A percentile compares a stretch with the other conserved stretches of the same genome.
Conservation (phyloP, 352 stramenopile genomes). For the Globisporangium viniferum region DNA sequence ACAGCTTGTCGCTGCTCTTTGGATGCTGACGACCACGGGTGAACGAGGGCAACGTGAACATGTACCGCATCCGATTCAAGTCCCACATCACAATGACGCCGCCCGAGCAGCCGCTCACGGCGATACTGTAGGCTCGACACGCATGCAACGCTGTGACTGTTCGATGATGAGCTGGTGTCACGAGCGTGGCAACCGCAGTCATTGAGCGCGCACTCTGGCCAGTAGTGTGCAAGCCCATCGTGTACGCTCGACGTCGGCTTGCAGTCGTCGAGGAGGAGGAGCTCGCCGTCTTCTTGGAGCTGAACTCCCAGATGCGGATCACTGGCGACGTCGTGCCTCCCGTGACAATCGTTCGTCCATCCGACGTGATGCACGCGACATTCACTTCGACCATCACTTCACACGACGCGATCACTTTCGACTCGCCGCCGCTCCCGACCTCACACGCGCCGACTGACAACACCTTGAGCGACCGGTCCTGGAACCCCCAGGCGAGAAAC, state of each 20-base stretch:
- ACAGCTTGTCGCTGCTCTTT: not conserved
- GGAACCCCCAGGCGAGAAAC: conserved; percentile 70
- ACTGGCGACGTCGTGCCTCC: conserved; percentile 41
- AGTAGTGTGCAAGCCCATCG: conserved; percentile 23
- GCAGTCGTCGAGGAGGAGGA: conserved; percentile 2
- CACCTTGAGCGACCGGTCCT: conserved; percentile 63
- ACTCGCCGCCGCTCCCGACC: conserved; percentile 41
- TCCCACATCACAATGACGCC: conserved; percentile 68
- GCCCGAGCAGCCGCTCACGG: conserved; percentile 57
- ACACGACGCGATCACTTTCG: conserved; percentile 57
- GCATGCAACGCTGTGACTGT: conserved; percentile 51
- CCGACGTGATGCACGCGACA: conserved; percentile 54
- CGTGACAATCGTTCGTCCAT: conserved; percentile 58
- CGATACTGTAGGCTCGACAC: conserved; percentile 58
- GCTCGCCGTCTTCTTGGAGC: conserved; percentile 18
- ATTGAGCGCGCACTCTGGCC: conserved; percentile 39
- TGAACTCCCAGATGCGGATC: conserved; percentile 55
- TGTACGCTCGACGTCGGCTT: conserved; percentile 25
- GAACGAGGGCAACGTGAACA: conserved; percentile 41
- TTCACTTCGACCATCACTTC: conserved; percentile 54
- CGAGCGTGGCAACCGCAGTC: conserved; percentile 37
- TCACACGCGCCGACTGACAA: conserved; percentile 42
- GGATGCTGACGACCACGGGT: not conserved
- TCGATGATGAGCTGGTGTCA: conserved; percentile 32
- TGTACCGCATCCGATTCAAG: conserved; percentile 56